Conservation (phyloP, 805 yeast genomes). For the Sugiyamaella mastotermitis region DNA sequence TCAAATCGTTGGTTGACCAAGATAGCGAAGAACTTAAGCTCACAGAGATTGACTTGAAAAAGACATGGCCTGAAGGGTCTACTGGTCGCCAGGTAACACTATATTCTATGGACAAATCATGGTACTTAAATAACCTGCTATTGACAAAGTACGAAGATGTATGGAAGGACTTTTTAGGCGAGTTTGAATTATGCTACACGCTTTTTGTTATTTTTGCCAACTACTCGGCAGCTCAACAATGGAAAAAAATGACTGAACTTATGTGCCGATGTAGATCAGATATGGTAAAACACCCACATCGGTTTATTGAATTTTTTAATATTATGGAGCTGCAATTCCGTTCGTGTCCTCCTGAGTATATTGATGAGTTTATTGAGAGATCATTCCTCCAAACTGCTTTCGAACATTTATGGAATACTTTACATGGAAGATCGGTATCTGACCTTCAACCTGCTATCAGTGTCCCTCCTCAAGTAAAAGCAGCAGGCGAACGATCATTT, state of each 20-base stretch:
- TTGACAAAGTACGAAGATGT: constrained; percentile 28
- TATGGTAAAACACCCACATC: constrained; percentile 21
- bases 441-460: constrained; percentile 4
- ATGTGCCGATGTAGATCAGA: constrained; percentile 33
- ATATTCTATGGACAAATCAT: constrained; percentile 54
- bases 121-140: constrained; percentile 43
- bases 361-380: constrained; percentile 31
- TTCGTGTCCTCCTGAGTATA: constrained; percentile 39
- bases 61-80: constrained; percentile 34
- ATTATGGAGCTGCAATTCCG: constrained; percentile 35
- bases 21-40: constrained; percentile 35
- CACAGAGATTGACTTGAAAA: constrained; percentile 38
- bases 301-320: constrained; percentile 31
- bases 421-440: neutral
- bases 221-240: constrained; percentile 56
- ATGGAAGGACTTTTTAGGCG: constrained; percentile 38
- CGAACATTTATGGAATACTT: constrained; percentile 9
- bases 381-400: constrained; percentile 18
- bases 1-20: constrained; percentile 31
- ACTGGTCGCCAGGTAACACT: constrained; percentile 39
- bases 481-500: constrained; percentile 5
- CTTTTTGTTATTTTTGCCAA: constrained; percentile 51
- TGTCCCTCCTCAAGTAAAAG: constrained; percentile 6
- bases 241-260: constrained; percentile 49
- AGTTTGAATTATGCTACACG: constrained; percentile 48